Evolutionary conservation across 2,329 filamentous ascomycete species (phyloP).

Genomic region (Exophiala sp.): DNA sequence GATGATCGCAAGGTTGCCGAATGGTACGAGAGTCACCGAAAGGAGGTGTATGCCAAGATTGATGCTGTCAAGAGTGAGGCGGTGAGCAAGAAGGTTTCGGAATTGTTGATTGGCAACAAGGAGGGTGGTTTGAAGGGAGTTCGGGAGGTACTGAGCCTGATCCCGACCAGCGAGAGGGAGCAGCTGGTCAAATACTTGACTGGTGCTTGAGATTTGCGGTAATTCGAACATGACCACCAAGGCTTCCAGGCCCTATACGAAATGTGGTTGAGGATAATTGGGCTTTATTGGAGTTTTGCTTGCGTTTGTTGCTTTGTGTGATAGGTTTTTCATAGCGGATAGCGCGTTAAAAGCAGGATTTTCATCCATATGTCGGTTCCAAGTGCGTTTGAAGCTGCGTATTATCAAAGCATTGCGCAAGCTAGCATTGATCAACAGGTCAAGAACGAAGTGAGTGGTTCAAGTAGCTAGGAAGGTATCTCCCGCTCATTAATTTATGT

Average conservation of each 20-base stretch:
- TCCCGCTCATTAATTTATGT: not conserved
- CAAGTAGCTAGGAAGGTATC: too few relatives aligned
- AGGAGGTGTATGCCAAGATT: constrained; percentile 76
- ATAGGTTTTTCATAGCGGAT: not conserved
- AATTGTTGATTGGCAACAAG: constrained; percentile 62
- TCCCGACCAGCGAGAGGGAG: constrained; percentile 86
- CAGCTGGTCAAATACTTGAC: constrained; percentile 62
- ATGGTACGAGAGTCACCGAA: constrained; percentile 96
- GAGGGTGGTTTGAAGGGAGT: constrained; percentile 78
- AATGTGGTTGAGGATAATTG: not conserved
- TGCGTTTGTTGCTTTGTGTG: not conserved
- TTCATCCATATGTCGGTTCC: not conserved
- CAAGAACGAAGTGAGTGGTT: too few relatives aligned
- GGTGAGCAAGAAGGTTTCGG: constrained; percentile 66
- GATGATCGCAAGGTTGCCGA: constrained; percentile 80
- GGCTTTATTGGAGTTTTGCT: not conserved
- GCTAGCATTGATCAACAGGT: too few relatives aligned
- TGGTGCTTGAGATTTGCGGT: constrained; percentile 14
- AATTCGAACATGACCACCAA: not conserved
- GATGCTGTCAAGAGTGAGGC: constrained; percentile 77
- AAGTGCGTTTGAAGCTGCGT: too few relatives aligned
- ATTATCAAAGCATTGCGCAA: too few relatives aligned
- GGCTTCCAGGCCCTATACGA: not conserved
- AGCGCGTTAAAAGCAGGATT: constrained; percentile 6
- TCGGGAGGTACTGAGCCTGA: constrained; percentile 76